Base-by-base conservation (phyloP, 768 basidiomycete genomes). In the Podaxis carcinomalis region DNA sequence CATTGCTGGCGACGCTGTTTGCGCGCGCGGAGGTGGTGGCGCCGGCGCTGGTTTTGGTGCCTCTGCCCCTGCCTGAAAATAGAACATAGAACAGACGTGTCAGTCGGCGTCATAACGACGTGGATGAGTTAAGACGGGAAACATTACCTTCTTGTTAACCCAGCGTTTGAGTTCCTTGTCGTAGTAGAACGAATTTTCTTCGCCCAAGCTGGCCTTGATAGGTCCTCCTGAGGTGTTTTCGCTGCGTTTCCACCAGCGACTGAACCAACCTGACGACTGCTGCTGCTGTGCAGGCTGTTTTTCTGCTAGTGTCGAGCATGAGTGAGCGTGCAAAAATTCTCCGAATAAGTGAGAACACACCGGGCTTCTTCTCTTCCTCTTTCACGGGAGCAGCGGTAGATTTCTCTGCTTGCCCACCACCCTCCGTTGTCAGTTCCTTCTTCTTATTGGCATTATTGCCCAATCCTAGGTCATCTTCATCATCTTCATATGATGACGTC, bases 81-180 rank as follows among this genome's bases (percentile, higher is more conserved):
- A 28, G 50, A 21, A 32, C 62, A 13, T 58, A 16, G 39, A n/a
- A 50, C 46, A 54, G n/a, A 66, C 42, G 5, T 40, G 46, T 36
- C 3, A 32, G 23, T 35, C 37, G 25, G 25, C 14, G 5, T 53
- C 14, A 23, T 23, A 16, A 36, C 7, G 25, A 57, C 23, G 42
- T 50, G 7, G 19, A 49, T 32, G 53, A 27, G n/a, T 19, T 28
- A 61, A 56, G 27, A 59, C 54, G 11, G 19, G 21, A 7, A 5
- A 64, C 74, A 25, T 71, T 62, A 93, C 94, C 77, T 90, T 94
- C 74, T 90, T 95, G 72, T 97, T 95, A 27, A 99, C 88, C 97
- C 97, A 99, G 63, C 90, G 85, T 72, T 95, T 95, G 62, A 89
- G 81, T n/a, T 97, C 94, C 67, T 90, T 88, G 70, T 99, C 97